These are phyloP conservation scores for Pseudocercospora pini-densiflorae DNA, from an alignment of 2,329 filamentous ascomycete genomes.

Conservation along the genomic window DNA sequence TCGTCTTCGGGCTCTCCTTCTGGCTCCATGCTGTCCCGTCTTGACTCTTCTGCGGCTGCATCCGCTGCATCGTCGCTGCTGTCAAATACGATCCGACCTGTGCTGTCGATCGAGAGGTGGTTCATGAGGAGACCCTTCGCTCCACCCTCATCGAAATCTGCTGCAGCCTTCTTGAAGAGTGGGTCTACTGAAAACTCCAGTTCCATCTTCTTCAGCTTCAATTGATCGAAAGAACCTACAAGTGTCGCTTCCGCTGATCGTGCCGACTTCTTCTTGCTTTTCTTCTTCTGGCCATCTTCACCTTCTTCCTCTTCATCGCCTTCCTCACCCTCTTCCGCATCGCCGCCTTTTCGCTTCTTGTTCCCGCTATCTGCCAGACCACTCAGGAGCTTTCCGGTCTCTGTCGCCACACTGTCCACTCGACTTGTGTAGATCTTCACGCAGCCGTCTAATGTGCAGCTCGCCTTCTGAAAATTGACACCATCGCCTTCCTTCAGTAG, in stretches of 20 bases:
- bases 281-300: slow-evolving; percentile 58
- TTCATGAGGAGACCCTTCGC: slow-evolving; percentile 95
- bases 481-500: slow-evolving; percentile 93
- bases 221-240: slow-evolving; percentile 80
- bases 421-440: slow-evolving; percentile 99
- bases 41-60: slow-evolving; percentile 44
- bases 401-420: slow-evolving; percentile 96
- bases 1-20: slow-evolving; percentile 49
- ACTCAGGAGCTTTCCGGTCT: slow-evolving; percentile 93
- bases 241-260: slow-evolving; percentile 90
- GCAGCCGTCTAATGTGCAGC: slow-evolving; percentile 94
- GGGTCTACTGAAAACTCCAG: slow-evolving; percentile 96
- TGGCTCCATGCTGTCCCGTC: slow-evolving; percentile 46
- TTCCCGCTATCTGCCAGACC: slow-evolving; percentile 84
- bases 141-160: slow-evolving; percentile 97
- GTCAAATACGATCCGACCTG: slow-evolving; percentile 95
- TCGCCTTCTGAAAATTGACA: slow-evolving; percentile 98
- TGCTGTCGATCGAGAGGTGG: slow-evolving; percentile 91
- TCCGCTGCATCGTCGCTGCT: slow-evolving; percentile 84
- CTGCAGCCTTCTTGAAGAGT: slow-evolving; percentile 98
- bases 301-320: slow-evolving; percentile 66
- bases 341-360: slow-evolving; percentile 55
- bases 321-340: slow-evolving; percentile 67
- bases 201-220: slow-evolving; percentile 97
- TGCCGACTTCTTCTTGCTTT: slow-evolving; percentile 71